Percentiles rank a stretch among this genome's conserved stretches.
phyloP scores from a whole-genome alignment of 2,329 filamentous ascomycete species.

The Chlorencoelia australis region DNA sequence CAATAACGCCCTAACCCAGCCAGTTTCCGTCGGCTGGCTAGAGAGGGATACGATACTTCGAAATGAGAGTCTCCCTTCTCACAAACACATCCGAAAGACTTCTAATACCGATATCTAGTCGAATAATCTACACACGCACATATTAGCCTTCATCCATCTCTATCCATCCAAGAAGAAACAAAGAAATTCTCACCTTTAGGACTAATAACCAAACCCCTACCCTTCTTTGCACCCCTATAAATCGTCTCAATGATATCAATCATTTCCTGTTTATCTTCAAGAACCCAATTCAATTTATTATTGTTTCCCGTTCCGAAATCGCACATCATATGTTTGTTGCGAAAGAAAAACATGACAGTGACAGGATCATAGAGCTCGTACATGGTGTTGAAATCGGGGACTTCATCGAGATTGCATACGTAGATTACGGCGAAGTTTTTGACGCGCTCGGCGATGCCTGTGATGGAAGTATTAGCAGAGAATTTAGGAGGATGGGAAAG shows the following conservation, averaged over 20 bases:
- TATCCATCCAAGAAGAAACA: not conserved
- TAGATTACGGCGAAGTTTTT: constrained; percentile 93
- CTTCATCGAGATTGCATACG: constrained; percentile 83
- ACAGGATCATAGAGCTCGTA: constrained; percentile 86
- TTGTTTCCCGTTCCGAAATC: constrained; percentile 98
- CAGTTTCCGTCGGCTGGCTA: too few species aligned
- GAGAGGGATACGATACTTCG: too few species aligned
- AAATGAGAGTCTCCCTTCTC: too few species aligned
- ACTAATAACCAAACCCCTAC: constrained; percentile 88
- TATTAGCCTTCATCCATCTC: constrained; percentile 5
- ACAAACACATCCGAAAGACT: not conserved
- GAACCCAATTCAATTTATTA: constrained; percentile 94
- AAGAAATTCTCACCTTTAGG: constrained; percentile 52
- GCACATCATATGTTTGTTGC: constrained; percentile 98
- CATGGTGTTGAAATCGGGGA: constrained; percentile 93
- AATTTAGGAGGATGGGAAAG: not conserved
- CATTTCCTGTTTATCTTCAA: constrained; percentile 96
- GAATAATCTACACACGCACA: constrained; percentile 39
- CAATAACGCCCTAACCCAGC: constrained; percentile 9
- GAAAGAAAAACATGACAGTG: constrained; percentile 96
- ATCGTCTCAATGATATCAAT: constrained; percentile 98
- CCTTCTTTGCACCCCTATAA: constrained; percentile 97
- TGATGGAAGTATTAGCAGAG: not conserved
- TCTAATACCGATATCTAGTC: constrained; percentile 57
- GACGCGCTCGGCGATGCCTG: constrained; percentile 73